Evolutionary conservation across 2,329 filamentous ascomycete genomes (phyloP).

Genomic region (Nothomitra cinnamomea): DNA sequence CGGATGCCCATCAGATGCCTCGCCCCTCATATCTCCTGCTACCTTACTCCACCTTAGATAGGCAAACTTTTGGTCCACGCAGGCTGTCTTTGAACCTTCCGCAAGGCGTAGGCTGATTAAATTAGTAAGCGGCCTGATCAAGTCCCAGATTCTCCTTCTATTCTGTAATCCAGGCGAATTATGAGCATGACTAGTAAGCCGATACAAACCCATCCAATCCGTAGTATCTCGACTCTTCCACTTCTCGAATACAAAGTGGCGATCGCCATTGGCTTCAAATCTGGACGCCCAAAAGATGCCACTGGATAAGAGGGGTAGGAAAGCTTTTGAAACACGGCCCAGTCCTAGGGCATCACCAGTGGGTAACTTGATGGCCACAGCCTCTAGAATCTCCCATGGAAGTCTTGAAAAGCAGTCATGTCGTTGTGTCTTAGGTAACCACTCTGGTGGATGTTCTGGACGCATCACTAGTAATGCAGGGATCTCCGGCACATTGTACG

Average conservation of each 20-base stretch:
- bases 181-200: conserved; percentile 4
- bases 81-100: conserved; percentile 3
- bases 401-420: conserved; percentile 4
- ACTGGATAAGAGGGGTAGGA: conserved; percentile 4
- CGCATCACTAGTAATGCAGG: conserved; percentile 3
- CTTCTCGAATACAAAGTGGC: conserved; percentile 4
- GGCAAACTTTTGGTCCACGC: conserved; percentile 3
- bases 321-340: conserved; percentile 4
- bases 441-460: conserved; percentile 1
- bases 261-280: conserved; percentile 6
- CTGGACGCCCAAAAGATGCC: conserved; percentile 6
- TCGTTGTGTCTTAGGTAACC: neutral
- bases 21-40: conserved; percentile 5
- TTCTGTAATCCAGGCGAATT: conserved; percentile 3
- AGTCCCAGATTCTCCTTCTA: conserved; percentile 7
- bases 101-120: conserved; percentile 4
- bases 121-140: conserved; percentile 4
- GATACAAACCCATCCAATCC: conserved; percentile 5
- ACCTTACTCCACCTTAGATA: conserved; percentile 5
- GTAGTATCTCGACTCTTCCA: conserved; percentile 3
- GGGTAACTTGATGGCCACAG: neutral
- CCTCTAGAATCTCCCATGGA: conserved; percentile 5
- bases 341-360: conserved; percentile 5
- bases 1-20: conserved; percentile 1
- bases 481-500: conserved; percentile 3